These are phyloP conservation scores for Thelonectria discophora DNA, from an alignment of 2,329 filamentous ascomycete genomes.

Conservation along the genomic window DNA sequence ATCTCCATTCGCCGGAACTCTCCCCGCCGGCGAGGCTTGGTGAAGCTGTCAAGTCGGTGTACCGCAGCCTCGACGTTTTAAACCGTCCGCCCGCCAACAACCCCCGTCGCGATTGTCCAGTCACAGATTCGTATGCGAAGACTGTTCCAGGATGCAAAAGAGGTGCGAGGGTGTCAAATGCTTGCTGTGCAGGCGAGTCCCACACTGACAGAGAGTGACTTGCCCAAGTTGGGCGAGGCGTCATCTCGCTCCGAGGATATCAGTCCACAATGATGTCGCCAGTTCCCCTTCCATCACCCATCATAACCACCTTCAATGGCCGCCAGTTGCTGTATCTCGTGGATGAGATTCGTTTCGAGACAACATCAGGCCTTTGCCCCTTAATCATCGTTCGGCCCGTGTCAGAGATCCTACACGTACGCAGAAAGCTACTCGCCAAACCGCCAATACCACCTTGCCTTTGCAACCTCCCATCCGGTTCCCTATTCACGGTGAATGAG, in stretches of 20 bases:
- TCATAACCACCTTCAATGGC: constrained; percentile 3
- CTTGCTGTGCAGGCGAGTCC: constrained; percentile 34
- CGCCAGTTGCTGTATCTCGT: constrained; percentile 1
- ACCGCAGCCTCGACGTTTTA: neutral
- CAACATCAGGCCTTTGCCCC: neutral
- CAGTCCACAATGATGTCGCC: constrained; percentile 44
- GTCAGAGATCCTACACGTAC: neutral
- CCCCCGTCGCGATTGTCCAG: neutral
- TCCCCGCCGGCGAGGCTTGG: constrained; percentile 13
- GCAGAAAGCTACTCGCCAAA: constrained; percentile 1
- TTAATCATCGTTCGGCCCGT: constrained; percentile 2
- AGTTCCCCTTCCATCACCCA: constrained; percentile 20
- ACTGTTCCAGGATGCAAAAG: constrained; percentile 5
- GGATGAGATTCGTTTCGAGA: neutral
- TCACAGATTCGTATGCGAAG: constrained; percentile 6
- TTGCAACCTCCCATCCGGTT: neutral
- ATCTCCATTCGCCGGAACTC: neutral
- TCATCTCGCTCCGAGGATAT: constrained; percentile 41
- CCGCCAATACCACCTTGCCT: neutral
- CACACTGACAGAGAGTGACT: constrained; percentile 30
- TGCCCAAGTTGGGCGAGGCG: constrained; percentile 36
- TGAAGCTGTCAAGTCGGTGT: neutral
- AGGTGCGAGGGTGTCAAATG: constrained; percentile 22
- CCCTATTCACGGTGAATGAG: neutral
- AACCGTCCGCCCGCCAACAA: constrained; percentile 1